Percentiles rank a stretch among this genome's conserved stretches.
phyloP scores from a whole-genome alignment of 345 rosid species.

The Leavenworthia alabamica region DNA sequence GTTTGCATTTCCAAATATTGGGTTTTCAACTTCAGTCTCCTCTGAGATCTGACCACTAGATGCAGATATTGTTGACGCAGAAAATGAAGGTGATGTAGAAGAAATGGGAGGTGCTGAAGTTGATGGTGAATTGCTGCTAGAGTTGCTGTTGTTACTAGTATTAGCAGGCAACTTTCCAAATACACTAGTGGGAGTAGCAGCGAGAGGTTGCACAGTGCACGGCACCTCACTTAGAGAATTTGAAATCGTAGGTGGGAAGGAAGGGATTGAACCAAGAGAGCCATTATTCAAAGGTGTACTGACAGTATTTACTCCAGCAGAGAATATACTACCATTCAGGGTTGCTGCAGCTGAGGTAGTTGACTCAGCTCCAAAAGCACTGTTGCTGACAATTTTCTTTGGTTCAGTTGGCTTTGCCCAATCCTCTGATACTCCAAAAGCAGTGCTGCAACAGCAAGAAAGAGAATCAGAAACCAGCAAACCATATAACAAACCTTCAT shows the following conservation, averaged over 20 bases:
- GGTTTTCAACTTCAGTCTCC: conserved; percentile 40
- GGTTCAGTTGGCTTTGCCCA: conserved; percentile 35
- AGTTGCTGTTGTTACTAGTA: conserved; percentile 15
- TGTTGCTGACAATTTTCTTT: conserved; percentile 31
- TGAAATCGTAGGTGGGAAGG: conserved; percentile 26
- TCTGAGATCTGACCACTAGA: conserved; percentile 27
- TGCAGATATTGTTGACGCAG: conserved; percentile 31
- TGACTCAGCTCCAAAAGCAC: conserved; percentile 28
- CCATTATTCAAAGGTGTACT: conserved; percentile 38
- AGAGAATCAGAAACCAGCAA: conserved; percentile 7
- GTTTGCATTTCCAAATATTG: conserved; percentile 26
- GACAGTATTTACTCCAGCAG: conserved; percentile 31
- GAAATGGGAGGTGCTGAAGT: conserved; percentile 33
- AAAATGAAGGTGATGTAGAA: conserved; percentile 34
- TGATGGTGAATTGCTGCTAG: conserved; percentile 21
- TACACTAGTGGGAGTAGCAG: conserved; percentile 18
- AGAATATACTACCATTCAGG: conserved; percentile 38
- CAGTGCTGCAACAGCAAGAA: conserved; percentile 44
- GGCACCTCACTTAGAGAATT: conserved; percentile 29
- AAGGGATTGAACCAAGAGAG: conserved; percentile 32
- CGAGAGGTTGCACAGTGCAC: conserved; percentile 14
- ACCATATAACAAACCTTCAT: conserved; percentile 13
- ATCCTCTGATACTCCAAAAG: conserved; percentile 32
- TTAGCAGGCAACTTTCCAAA: conserved; percentile 13
- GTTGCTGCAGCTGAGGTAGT: conserved; percentile 33